Conservation (phyloP, 768 basidiomycete species). For the Piloderma croceum region DNA sequence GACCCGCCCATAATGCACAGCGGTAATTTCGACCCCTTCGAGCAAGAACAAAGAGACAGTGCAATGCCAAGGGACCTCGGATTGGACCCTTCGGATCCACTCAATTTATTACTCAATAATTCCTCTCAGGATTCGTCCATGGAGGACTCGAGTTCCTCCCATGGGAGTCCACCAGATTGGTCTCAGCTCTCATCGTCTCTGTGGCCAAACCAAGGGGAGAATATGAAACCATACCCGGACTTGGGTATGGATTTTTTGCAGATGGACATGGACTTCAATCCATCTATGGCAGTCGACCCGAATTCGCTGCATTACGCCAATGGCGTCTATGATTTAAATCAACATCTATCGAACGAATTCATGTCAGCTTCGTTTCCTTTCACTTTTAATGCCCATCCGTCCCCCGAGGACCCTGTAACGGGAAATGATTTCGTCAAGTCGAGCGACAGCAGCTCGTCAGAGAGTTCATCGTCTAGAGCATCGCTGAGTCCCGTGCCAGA, state of each 20-base stretch:
- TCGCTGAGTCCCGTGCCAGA: constrained; percentile 49
- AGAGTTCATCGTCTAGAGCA: constrained; percentile 51
- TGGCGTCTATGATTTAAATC: constrained; percentile 12
- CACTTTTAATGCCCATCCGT: constrained; percentile 33
- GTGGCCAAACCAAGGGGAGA: constrained; percentile 31
- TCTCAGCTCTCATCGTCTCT: constrained; percentile 44
- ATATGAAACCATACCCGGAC: constrained; percentile 32
- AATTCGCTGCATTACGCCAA: constrained; percentile 49
- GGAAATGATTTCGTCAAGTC: too few relatives aligned
- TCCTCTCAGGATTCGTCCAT: constrained; percentile 29
- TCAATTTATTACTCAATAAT: constrained; percentile 53
- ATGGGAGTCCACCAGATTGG: constrained; percentile 43
- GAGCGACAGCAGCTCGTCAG: too few relatives aligned
- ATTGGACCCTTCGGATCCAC: constrained; percentile 52
- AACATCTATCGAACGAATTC: too few relatives aligned
- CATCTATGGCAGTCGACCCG: constrained; percentile 59
- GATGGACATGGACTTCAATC: constrained; percentile 62
- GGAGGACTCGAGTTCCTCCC: constrained; percentile 29
- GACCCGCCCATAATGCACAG: too few relatives aligned
- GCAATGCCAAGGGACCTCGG: constrained; percentile 31
- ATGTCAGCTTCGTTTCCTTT: constrained; percentile 33
- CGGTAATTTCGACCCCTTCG: too few relatives aligned
- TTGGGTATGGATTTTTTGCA: constrained; percentile 35
- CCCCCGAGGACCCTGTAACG: too few relatives aligned
- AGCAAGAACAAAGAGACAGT: too few relatives aligned